Conservation (phyloP, 2,329 filamentous ascomycete genomes). For the Seiridium cupressi region DNA sequence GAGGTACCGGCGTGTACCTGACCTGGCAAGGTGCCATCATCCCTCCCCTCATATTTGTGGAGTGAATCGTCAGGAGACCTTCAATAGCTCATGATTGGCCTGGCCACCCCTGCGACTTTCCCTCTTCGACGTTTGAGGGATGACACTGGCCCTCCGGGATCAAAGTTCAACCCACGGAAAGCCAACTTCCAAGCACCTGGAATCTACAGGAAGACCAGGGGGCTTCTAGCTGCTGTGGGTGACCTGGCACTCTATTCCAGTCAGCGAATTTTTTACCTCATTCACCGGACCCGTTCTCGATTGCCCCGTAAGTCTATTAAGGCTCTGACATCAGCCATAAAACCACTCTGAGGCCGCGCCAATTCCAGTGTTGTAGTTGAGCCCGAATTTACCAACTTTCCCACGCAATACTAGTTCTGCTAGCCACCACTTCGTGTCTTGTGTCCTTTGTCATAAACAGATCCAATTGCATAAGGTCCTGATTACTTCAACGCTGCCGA, state of each 20-base stretch:
- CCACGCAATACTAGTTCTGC: not conserved
- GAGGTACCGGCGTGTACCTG: constrained; percentile 2
- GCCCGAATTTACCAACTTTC: not conserved
- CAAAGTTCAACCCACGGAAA: constrained; percentile 4
- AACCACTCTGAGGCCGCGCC: constrained; percentile 1
- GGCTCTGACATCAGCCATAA: constrained; percentile 12
- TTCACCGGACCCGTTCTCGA: constrained; percentile 3
- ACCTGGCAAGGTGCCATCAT: not conserved
- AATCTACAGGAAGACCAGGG: not conserved
- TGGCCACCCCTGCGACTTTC: constrained; percentile 5
- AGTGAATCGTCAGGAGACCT: not conserved
- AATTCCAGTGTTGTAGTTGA: not conserved
- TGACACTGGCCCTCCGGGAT: not conserved
- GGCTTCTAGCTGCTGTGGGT: not conserved
- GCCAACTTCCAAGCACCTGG: constrained; percentile 1
- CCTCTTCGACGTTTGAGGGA: constrained; percentile 6
- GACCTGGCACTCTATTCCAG: not conserved
- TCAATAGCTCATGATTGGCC: constrained; percentile 3
- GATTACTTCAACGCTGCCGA: not conserved
- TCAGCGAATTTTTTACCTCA: constrained; percentile 6
- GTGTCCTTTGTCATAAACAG: not conserved
- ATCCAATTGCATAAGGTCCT: not conserved
- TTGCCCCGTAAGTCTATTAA: not conserved
- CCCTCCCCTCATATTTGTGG: not conserved
- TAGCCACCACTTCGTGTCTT: not conserved